phyloP scores from a whole-genome alignment of 2,329 filamentous ascomycete genomes.

The Verticillium nonalfalfae region DNA sequence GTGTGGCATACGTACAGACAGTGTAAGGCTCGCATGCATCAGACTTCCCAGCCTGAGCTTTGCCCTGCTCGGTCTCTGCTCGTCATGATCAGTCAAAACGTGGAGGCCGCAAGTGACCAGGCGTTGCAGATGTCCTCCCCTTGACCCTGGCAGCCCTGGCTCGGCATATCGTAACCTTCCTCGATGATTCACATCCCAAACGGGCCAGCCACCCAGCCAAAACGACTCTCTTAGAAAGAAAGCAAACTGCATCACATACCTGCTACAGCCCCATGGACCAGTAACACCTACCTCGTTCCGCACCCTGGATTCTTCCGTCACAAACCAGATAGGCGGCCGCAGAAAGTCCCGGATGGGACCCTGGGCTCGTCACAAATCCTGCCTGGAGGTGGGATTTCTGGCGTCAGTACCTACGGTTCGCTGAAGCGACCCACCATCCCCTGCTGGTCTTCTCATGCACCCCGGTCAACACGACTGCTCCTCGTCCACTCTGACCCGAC shows the following conservation, averaged over 20 bases:
- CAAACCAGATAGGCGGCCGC: background rate
- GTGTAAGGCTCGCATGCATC: background rate
- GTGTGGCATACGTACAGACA: background rate
- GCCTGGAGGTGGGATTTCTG: background rate
- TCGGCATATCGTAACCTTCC: background rate
- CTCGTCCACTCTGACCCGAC: background rate
- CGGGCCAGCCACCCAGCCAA: background rate
- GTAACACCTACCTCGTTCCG: background rate
- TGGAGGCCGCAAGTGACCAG: background rate
- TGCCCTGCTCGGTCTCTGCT: background rate
- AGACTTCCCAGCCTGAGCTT: background rate
- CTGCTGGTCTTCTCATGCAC: background rate
- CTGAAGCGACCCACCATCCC: background rate
- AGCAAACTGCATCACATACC: background rate
- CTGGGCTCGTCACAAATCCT: background rate
- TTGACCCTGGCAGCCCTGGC: background rate
- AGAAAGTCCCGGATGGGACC: background rate
- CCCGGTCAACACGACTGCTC: background rate
- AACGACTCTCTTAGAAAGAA: background rate
- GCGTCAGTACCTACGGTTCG: background rate
- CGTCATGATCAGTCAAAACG: background rate
- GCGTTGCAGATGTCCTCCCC: background rate
- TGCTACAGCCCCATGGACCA: background rate
- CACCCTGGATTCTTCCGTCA: background rate
- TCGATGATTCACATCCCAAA: background rate